Evolutionary conservation across 768 basidiomycete genomes (phyloP), one percentile per base, ranked within the genome.

Genomic region (Tephrocybe sp.): DNA sequence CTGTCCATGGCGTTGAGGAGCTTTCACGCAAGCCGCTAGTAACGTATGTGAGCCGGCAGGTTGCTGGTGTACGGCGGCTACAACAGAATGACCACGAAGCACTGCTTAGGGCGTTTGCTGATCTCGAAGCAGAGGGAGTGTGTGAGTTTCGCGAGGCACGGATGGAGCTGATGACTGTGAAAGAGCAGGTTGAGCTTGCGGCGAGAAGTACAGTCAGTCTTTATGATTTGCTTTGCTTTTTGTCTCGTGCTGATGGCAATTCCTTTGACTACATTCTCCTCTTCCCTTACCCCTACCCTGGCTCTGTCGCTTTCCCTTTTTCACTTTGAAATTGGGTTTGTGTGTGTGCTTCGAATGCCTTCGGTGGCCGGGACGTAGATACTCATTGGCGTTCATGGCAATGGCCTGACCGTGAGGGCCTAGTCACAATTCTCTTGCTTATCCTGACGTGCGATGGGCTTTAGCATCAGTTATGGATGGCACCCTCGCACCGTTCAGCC

Each of bases 391-490:
- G 79, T 85, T 17, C 83, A 85, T 59, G 86, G 85, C 22, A 87
- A 85, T 65, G 85, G 85, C 34, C 70, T 91, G 9, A 85, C 86
- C 45, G 71, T 72, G 57, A 53, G 58, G 58, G 33, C 20, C 34
- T 36, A 45, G 51, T 51, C 36, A n/a, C 20, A 39, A 38, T 35
- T 33, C n/a, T 20, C 52, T 17, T 49, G 19, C 42, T 36, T 44
- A 26, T 39, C 16, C 33, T 43, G 26, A 39, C 44, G 44, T 17
- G 20, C 36, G n/a, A 40, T 45, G 19, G 43, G 14, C 26, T n/a
- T n/a, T 34, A 64, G 59, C 83, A 85, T 60, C 68, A 85, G 38
- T 69, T 88, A 47, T 80, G 81, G 77, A 87, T 88, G 85, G 79
- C 84, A 31, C 67, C 71, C n/a, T 80, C 81, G 3, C 73, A 75